Evolutionary conservation across 192 early-diverging fungal genomes (phyloP).

Genomic region (Umbelopsis isabellina): DNA sequence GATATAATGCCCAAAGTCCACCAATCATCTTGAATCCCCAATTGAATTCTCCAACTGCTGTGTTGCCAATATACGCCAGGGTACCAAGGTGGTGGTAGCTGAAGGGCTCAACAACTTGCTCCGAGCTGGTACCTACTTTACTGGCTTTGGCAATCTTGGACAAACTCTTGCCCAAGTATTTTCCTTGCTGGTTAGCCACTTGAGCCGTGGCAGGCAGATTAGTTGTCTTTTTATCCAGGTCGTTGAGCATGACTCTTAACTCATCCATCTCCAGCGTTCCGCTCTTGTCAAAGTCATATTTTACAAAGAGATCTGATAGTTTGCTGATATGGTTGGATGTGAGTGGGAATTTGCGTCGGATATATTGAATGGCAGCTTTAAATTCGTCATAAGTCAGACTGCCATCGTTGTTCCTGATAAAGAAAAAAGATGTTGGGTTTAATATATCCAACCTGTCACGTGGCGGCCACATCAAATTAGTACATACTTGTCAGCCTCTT

Average conservation of each 20-base stretch:
- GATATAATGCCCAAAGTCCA: constrained; percentile 54
- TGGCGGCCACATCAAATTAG: background rate
- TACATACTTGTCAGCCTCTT: constrained; percentile 48
- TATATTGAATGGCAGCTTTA: constrained; percentile 36
- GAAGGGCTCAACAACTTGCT: constrained; percentile 56
- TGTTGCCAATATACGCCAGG: constrained; percentile 70
- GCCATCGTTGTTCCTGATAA: constrained; percentile 46
- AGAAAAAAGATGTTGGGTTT: background rate
- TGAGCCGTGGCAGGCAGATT: constrained; percentile 60
- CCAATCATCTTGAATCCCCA: constrained; percentile 52
- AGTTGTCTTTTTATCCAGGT: constrained; percentile 57
- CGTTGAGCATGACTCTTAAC: constrained; percentile 48
- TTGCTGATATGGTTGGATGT: constrained; percentile 57
- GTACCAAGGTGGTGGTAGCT: constrained; percentile 67
- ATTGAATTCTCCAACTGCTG: constrained; percentile 56
- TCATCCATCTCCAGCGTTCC: constrained; percentile 57
- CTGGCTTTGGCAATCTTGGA: constrained; percentile 38
- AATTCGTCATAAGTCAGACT: constrained; percentile 58
- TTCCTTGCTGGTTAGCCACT: constrained; percentile 60
- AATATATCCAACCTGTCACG: background rate
- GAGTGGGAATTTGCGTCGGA: constrained; percentile 51
- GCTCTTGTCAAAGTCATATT: constrained; percentile 55
- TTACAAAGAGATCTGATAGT: constrained; percentile 45
- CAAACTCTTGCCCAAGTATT: constrained; percentile 48
- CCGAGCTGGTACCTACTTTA: constrained; percentile 18